phyloP scores from a whole-genome alignment of 148 eudicot genomes.

The Nepenthes mirabilis region DNA sequence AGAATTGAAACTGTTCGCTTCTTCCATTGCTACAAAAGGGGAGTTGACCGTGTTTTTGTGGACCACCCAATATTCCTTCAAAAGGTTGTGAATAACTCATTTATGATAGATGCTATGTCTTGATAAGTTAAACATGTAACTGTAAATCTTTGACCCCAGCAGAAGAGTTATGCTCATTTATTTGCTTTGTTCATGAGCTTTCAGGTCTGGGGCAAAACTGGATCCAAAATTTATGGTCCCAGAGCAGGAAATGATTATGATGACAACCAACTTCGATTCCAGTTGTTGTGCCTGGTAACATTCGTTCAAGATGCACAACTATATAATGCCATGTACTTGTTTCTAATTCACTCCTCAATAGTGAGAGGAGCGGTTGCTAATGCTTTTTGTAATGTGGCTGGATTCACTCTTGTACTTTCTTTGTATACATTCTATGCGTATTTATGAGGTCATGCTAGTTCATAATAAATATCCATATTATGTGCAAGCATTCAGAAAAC shows the following conservation, averaged over 20 bases:
- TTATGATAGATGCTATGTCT: background rate
- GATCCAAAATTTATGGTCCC: conserved; percentile 87
- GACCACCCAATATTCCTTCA: conserved; percentile 51
- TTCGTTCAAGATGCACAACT: background rate
- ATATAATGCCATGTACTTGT: background rate
- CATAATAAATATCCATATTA: too few species aligned
- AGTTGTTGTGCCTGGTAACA: conserved; percentile 67
- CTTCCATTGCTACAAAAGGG: conserved; percentile 54
- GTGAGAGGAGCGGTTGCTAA: background rate
- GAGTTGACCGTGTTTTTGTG: conserved; percentile 53
- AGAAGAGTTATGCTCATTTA: background rate
- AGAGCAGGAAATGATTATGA: conserved; percentile 54
- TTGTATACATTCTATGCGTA: too few species aligned
- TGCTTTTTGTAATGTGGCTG: background rate
- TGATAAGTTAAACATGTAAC: background rate
- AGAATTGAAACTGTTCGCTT: conserved; percentile 30
- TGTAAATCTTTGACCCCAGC: background rate
- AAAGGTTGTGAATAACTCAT: conserved; percentile 18
- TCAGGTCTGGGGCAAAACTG: conserved; percentile 95
- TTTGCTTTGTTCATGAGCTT: conserved; percentile 4
- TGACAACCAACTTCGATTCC: conserved; percentile 76
- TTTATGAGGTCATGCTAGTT: too few species aligned
- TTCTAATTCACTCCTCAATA: background rate
- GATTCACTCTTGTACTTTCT: background rate
- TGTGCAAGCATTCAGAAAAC: too few species aligned